Evolutionary conservation across 2,329 filamentous ascomycete genomes (phyloP).

Genomic region (Botrytis sinoallii): DNA sequence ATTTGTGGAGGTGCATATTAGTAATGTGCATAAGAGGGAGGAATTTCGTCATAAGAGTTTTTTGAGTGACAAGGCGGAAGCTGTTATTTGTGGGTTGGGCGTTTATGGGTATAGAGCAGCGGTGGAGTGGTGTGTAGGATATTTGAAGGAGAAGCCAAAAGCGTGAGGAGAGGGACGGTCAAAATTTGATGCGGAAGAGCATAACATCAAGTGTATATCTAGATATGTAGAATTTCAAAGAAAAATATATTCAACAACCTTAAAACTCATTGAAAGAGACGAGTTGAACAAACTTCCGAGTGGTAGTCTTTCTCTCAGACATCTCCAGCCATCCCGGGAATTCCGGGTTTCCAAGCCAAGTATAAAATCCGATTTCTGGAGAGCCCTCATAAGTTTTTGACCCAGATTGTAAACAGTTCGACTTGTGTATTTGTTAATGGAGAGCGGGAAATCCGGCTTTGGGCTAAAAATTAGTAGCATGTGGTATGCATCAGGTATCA

Average conservation of each 20-base stretch:
- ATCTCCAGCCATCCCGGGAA: neutral
- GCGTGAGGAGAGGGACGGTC: neutral
- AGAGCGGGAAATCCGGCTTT: no score
- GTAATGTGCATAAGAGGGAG: conserved; percentile 71
- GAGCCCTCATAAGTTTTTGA: neutral
- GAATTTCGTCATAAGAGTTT: conserved; percentile 67
- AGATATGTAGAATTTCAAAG: no score
- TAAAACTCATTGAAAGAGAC: neutral
- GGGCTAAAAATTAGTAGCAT: neutral
- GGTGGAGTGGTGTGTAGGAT: conserved; percentile 50
- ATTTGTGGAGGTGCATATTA: conserved; percentile 75
- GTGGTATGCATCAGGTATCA: neutral
- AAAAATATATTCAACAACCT: neutral
- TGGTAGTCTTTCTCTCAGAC: neutral
- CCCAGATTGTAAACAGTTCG: neutral
- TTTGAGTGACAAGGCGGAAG: conserved; percentile 71
- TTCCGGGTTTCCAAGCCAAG: neutral
- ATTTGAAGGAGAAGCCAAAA: conserved; percentile 44
- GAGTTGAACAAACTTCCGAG: neutral
- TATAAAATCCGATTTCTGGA: neutral
- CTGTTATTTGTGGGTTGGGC: conserved; percentile 68
- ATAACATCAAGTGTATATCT: neutral
- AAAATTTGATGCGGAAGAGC: neutral
- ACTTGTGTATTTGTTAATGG: fast-evolving
- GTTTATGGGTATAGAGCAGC: conserved; percentile 60